Percentiles rank a stretch among this genome's conserved stretches.
Conservation (phyloP, 805 yeast species). For the Saccharomycopsis microspora region DNA sequence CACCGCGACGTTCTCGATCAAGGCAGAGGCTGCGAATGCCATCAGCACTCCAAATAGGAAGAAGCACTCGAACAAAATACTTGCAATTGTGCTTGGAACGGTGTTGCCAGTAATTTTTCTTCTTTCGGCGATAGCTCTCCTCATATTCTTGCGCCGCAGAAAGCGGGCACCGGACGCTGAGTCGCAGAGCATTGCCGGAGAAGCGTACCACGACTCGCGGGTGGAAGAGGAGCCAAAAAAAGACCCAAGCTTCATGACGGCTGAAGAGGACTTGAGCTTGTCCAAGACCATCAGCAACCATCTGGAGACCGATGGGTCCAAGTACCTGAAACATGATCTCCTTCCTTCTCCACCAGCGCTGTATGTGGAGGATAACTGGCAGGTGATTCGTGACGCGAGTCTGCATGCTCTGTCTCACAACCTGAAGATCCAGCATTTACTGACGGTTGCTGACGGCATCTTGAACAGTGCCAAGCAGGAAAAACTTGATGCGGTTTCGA, state of each 20-base stretch:
- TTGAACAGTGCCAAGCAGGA: constrained; percentile 1
- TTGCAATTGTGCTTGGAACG: constrained; percentile 91
- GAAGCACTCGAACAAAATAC: constrained; percentile 24
- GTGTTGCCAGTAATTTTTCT: constrained; percentile 56
- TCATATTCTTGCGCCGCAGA: too few species aligned
- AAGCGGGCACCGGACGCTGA: too few species aligned
- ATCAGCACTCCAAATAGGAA: too few species aligned
- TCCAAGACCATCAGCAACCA: constrained; percentile 9
- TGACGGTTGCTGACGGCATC: neutral
- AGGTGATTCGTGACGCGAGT: neutral
- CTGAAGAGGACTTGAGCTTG: constrained; percentile 43
- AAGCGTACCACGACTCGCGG: too few species aligned
- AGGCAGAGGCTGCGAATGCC: too few species aligned
- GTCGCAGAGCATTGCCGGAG: too few species aligned
- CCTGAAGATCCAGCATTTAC: neutral
- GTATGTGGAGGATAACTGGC: neutral
- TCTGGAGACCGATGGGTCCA: constrained; percentile 1
- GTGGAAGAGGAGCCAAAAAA: too few species aligned
- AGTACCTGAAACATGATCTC: neutral
- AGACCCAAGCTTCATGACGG: constrained; percentile 20
- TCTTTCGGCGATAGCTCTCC: constrained; percentile 16
- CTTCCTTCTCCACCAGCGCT: neutral
- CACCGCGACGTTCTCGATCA: too few species aligned
- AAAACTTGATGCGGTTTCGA: neutral
- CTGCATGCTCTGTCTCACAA: neutral